Evolutionary conservation across 352 stramenopile species (phyloP).

Genomic region (Phytophthora podocarpi): DNA sequence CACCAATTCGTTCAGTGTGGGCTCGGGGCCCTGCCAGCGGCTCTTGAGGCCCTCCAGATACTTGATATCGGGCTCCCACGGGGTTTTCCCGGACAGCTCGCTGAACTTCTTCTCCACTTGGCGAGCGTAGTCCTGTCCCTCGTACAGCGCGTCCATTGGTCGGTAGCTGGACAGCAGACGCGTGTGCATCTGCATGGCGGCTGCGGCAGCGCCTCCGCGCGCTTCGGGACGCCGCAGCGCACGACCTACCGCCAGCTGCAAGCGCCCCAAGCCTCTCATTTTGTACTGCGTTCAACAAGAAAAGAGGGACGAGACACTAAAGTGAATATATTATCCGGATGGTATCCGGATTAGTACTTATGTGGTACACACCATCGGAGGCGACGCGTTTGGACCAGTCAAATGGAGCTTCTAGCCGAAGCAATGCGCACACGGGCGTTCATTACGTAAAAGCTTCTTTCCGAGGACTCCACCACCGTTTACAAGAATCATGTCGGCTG

Average conservation of each 20-base stretch:
- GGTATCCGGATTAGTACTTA: not conserved
- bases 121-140: constrained; percentile 65
- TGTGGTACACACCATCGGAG: constrained; percentile 7
- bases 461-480: constrained; percentile 44
- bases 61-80: constrained; percentile 73
- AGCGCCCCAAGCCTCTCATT: constrained; percentile 37
- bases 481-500: constrained; percentile 86
- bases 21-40: constrained; percentile 58
- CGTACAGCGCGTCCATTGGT: constrained; percentile 65
- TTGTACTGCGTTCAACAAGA: not conserved
- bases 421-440: constrained; percentile 7
- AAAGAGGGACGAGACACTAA: constrained; percentile 22
- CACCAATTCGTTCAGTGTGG: constrained; percentile 83
- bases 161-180: constrained; percentile 21
- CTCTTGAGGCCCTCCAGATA: constrained; percentile 64
- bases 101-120: constrained; percentile 83
- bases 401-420: constrained; percentile 27
- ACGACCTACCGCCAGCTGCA: constrained; percentile 8
- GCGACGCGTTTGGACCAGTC: constrained; percentile 51
- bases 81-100: constrained; percentile 73
- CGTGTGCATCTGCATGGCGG: not conserved
- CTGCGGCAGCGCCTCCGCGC: not conserved
- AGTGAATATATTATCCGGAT: not conserved
- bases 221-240: constrained; percentile 21
- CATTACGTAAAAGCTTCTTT: constrained; percentile 54